Conservation (phyloP, 1,284 basidiomycete genomes). For the Fomitopsis pinicola region DNA sequence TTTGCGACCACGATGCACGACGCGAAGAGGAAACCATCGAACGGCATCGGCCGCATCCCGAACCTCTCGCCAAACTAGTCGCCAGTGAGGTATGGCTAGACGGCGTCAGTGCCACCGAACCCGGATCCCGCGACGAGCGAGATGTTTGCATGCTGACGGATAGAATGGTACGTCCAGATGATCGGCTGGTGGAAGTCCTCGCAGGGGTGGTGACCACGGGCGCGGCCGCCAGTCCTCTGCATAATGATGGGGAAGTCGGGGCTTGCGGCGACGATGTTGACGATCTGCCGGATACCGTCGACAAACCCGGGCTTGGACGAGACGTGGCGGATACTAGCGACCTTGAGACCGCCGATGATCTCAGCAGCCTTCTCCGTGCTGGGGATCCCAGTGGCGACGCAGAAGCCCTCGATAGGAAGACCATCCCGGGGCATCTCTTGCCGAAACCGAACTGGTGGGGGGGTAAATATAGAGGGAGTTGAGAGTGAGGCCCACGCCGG, state of each 20-base stretch:
- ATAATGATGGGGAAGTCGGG: slow-evolving; percentile 97
- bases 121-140: slow-evolving; percentile 94
- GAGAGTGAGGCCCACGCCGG: slow-evolving; percentile 88
- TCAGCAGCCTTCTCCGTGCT: slow-evolving; percentile 86
- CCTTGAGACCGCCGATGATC: slow-evolving; percentile 44
- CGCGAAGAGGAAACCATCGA: slow-evolving; percentile 95
- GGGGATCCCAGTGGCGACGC: slow-evolving; percentile 95
- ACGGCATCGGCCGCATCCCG: slow-evolving; percentile 95
- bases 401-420: slow-evolving; percentile 95
- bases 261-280: slow-evolving; percentile 93
- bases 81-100: slow-evolving; percentile 96
- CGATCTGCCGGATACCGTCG: slow-evolving; percentile 94
- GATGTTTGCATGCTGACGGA: slow-evolving; percentile 88
- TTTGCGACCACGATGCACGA: slow-evolving; percentile 98
- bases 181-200: slow-evolving; percentile 99
- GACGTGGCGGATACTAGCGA: slow-evolving; percentile 88
- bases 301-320: slow-evolving; percentile 97
- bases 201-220: slow-evolving; percentile 97
- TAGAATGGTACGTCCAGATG: slow-evolving; percentile 84
- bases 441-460: slow-evolving; percentile 97
- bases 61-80: slow-evolving; percentile 88
- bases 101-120: slow-evolving; percentile 92
- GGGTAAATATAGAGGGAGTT: slow-evolving; percentile 98
- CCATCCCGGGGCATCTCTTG: slow-evolving; percentile 96
- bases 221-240: slow-evolving; percentile 98